A percentile compares a stretch with the other conserved stretches of the same genome.
Evolutionary conservation across 345 rosid genomes (phyloP).

Genomic region (Dovyalis caffra): DNA sequence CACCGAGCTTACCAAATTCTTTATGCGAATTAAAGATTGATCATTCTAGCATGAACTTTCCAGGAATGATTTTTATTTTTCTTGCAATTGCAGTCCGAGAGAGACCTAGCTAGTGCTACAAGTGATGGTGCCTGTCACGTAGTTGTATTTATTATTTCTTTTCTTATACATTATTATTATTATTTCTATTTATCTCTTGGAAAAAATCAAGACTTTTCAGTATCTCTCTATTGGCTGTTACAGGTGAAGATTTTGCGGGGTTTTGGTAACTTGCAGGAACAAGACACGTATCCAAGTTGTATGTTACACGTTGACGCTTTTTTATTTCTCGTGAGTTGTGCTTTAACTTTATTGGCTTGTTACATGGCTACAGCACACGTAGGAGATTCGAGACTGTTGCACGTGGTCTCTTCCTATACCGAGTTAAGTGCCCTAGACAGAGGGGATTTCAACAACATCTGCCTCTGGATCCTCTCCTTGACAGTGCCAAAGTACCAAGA

Average conservation of each 20-base stretch:
- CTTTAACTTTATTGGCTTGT: neutral
- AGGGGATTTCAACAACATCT: too few relatives aligned
- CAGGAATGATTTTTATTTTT: neutral
- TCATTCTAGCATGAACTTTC: neutral
- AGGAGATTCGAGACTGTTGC: neutral
- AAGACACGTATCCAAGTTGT: neutral
- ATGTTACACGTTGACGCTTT: neutral
- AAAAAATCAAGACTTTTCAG: neutral
- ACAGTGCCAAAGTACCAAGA: neutral
- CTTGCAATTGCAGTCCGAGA: too few relatives aligned
- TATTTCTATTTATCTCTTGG: too few relatives aligned
- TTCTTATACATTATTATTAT: too few relatives aligned
- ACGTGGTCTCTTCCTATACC: neutral
- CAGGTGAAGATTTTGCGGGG: slow-evolving; percentile 5
- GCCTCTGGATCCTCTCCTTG: neutral
- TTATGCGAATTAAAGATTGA: neutral
- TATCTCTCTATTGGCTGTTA: slow-evolving; percentile 2
- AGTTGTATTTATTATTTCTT: too few relatives aligned
- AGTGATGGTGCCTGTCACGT: too few relatives aligned
- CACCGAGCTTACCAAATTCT: neutral
- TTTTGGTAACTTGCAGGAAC: too few relatives aligned
- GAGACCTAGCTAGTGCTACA: too few relatives aligned
- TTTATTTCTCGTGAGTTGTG: neutral
- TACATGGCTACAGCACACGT: neutral
- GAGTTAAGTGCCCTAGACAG: neutral